A percentile compares a stretch with the other conserved stretches of the same genome.
These are phyloP conservation scores for Brassica napus DNA, from an alignment of 345 rosid genomes.

Conservation along the genomic window DNA sequence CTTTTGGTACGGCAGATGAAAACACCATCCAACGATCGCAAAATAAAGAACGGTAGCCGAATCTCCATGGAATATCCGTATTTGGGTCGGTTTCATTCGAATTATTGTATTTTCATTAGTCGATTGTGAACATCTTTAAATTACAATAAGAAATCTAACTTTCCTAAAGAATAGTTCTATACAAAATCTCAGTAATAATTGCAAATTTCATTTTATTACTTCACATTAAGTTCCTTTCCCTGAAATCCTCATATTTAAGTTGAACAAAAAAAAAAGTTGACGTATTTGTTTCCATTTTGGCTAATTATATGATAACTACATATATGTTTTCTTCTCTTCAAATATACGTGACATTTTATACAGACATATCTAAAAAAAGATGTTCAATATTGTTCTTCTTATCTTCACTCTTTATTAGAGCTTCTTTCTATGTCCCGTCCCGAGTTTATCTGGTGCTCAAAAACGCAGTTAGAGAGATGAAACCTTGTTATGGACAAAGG, in stretches of 20 bases:
- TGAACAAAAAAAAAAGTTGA: too few species aligned
- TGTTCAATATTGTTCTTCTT: conserved; percentile 57
- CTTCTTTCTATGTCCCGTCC: conserved; percentile 50
- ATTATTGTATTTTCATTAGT: neutral
- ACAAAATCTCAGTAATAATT: too few species aligned
- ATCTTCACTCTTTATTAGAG: conserved; percentile 57
- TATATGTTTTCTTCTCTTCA: too few species aligned
- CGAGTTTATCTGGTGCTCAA: conserved; percentile 41
- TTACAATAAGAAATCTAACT: neutral
- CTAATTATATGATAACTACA: too few species aligned
- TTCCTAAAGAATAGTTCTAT: too few species aligned
- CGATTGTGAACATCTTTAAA: neutral
- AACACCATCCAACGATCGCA: neutral
- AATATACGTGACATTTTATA: too few species aligned
- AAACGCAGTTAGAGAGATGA: conserved; percentile 49
- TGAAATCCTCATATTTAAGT: too few species aligned
- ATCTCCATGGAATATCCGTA: conserved; percentile 3
- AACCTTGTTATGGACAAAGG: conserved; percentile 55
- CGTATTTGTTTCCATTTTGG: neutral
- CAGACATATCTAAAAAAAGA: conserved; percentile 36
- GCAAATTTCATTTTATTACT: too few species aligned
- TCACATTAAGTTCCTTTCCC: neutral
- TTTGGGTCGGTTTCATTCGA: too few species aligned
- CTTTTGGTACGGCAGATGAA: neutral
- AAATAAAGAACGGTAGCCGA: conserved; percentile 9